Base-by-base conservation (phyloP, 345 rosid species). In the Passiflora organensis region DNA sequence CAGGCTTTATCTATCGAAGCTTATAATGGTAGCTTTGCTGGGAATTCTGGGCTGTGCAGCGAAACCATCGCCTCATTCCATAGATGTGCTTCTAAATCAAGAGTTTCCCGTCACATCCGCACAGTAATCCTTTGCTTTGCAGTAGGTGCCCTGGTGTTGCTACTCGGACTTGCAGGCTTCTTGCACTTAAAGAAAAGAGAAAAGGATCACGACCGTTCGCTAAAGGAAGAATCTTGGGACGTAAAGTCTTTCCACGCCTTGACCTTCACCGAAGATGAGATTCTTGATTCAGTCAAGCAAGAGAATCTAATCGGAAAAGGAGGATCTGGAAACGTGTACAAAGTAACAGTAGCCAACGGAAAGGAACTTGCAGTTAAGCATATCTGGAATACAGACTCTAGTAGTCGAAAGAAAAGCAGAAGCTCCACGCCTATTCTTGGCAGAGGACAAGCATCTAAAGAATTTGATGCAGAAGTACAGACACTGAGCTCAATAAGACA, bases 251-350 rank as follows among this genome's bases (percentile, higher is more conserved):
- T 84, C 73, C 89, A 85, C 9, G 73, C 78, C 56, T 60, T 91
- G 50, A 82, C 64, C 58, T 82, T 89, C 55, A 68, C 77, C 0
- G 91, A 91, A 72, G 87, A 82, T 20, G 95, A 86, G 67, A 86
- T 91, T 73, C 75, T 91, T 6, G 88, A 86, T 75, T 80, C 99
- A 6, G 84, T 91, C 53, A 84, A 82, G 63, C 82, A 72, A 51
- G 96, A 89, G 77, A 88, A 91, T 58, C 62, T 89, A 24, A 86
- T 91, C 10, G 99, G 99, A 44, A 84, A 76, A 66, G 96, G 96
- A 21, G 99, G 99, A 2, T 86, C 84, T 0, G 99, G 96, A 20
- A 78, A 82, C 42, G 99, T 91, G 13, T 91, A 88, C 73, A 84
- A 62, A 77, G 94, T 79, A 1, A 43, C 44, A n/a, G 77, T 86